Evolutionary conservation across 768 basidiomycete genomes (phyloP), one percentile per base, ranked within the genome.

Genomic region (Mycena galericulata): DNA sequence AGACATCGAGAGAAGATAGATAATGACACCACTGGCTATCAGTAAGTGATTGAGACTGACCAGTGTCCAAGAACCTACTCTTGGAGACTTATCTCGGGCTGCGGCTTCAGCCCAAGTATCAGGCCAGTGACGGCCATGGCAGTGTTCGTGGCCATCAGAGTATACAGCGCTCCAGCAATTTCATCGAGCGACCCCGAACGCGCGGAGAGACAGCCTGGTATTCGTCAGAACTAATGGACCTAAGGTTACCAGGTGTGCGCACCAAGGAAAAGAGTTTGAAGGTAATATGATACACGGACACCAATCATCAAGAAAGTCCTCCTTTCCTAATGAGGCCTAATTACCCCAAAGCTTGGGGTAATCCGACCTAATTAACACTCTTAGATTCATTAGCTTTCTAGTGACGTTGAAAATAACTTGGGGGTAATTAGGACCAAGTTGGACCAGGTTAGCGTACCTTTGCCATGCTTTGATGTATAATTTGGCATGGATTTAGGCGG

Each of bases 41-140:
- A 6, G 43, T 18, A 4, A 22, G 14, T 43, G 5, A 54, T 12
- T 43, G 8, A 18, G 3, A 30, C 24, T 17, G 26, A 5, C 4
- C 1, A n/a, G 36, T 17, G 9, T 26, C 15, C 15, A 62, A 53
- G 14, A 30, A 53, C 50, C 2, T 26, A 64, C 62, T 64, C 62
- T 30, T 64, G 53, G 10, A 64, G 56, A 11, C 43, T 64, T 4
- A 64, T 64, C 6, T 64, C 62, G 32, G 62, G 62, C 7, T 11
- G 0, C 9, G 32, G 34, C 34, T 64, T 64, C 24, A 64, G 32
- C 50, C 61, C 61, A 8, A 62, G 50, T 2, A 62, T 62, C 27
- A 62, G 50, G 11, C 61, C 50, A 41, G 62, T 63, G 11, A 63
- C 62, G 14, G 62, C 62, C 62, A 63, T 63, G 22, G 62, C 62